Evolutionary conservation across 2,329 filamentous ascomycete genomes (phyloP), one percentile per base, ranked within the genome.

Genomic region (Aspergillus viridinutans): DNA sequence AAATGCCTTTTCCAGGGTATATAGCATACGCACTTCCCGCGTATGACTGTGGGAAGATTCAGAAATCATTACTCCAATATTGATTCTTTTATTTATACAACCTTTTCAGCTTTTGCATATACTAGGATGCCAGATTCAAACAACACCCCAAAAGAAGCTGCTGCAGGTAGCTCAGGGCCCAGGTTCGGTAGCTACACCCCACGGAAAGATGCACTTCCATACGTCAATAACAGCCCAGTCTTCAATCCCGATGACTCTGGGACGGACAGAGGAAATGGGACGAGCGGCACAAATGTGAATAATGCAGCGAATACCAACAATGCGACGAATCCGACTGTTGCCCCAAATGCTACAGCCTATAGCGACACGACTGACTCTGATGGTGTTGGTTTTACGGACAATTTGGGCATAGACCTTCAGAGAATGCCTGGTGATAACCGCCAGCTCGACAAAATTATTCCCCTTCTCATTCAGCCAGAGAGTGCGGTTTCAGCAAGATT

Each of bases 381-480:
- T 17, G 5, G 32, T 38, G 14, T 7, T n/a, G 32, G 14, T 17
- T 1, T 5, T 38, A 17, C 14, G 1, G 32, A 3, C 32, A 3
- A 17, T 38, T 17, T 38, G 23, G 47, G 23, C 47, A n/a, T 49
- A 28, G 5, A 49, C 47, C 10, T 8, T n/a, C 6, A 14, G 7
- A 20, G 47, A 3, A 7, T 14, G 9, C 47, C 23, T 17, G 32
- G 5, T 17, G 32, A 26, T 49, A 12, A 2, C 17, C 20, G 21
- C n/a, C 20, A 10, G 14, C 14, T 51, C 20, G 49, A 32, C 14
- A 35, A n/a, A 12, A 25, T 38, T 21, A 38, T 51, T 12, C 35
- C 29, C 17, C 29, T 29, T 1, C 58, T 64, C 17, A 45, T 64
- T 5, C 42, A 58, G 21, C 62, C 62, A 4, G 17, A 32, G 1